Conservation (phyloP, 768 basidiomycete species). For the Calocybe indica region DNA sequence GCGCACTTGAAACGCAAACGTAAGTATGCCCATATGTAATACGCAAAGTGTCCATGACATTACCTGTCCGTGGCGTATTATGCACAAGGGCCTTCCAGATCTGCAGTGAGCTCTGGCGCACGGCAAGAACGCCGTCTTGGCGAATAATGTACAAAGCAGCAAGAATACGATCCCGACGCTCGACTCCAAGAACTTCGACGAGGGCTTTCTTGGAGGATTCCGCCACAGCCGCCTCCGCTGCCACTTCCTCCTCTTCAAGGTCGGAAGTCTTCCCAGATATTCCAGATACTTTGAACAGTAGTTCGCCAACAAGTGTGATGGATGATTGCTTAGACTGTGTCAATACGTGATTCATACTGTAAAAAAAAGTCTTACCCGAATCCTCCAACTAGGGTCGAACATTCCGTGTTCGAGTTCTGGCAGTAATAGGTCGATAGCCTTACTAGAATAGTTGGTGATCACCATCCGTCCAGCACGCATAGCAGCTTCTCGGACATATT, state of each 20-base stretch:
- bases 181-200: slow-evolving; percentile 80
- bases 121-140: slow-evolving; percentile 85
- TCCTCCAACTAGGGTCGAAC: slow-evolving; percentile 94
- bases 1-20: slow-evolving; percentile 45
- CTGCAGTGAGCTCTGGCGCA: slow-evolving; percentile 86
- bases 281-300: slow-evolving; percentile 94
- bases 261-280: slow-evolving; percentile 86
- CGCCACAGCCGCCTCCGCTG: slow-evolving; percentile 55
- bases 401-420: slow-evolving; percentile 93
- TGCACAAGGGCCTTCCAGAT: slow-evolving; percentile 98
- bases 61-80: slow-evolving; percentile 89
- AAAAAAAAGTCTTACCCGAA: slow-evolving; percentile 54
- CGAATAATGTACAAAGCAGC: slow-evolving; percentile 89
- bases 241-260: slow-evolving; percentile 64
- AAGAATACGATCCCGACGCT: slow-evolving; percentile 86
- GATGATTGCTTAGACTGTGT: slow-evolving; percentile 71
- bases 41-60: slow-evolving; percentile 5
- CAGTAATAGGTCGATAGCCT: slow-evolving; percentile 88
- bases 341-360: background rate
- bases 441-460: slow-evolving; percentile 87
- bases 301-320: slow-evolving; percentile 90
- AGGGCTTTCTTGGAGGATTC: slow-evolving; percentile 85
- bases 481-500: slow-evolving; percentile 93
- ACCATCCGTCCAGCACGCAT: slow-evolving; percentile 99
- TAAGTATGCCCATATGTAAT: background rate